A percentile compares a stretch with the other conserved stretches of the same genome.
These are phyloP conservation scores for Boechera retrofracta DNA, from an alignment of 345 rosid species.

Conservation along the genomic window DNA sequence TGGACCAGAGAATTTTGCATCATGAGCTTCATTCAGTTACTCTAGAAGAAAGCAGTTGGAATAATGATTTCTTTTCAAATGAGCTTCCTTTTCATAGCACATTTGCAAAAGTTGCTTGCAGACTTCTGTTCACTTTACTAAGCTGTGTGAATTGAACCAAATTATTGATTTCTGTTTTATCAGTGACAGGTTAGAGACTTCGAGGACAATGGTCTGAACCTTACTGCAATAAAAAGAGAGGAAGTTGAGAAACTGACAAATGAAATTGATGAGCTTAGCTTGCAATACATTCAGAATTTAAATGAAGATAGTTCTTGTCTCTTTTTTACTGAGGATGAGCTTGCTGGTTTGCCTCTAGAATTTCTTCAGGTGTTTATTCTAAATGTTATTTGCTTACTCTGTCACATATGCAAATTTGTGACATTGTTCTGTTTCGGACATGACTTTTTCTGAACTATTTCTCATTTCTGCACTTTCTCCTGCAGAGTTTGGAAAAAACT, in stretches of 20 bases:
- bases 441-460: conserved; percentile 16
- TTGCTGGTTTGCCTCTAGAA: conserved; percentile 76
- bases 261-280: conserved; percentile 77
- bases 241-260: conserved; percentile 74
- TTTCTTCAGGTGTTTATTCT: conserved; percentile 64
- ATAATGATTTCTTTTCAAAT: too few relatives aligned
- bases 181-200: conserved; percentile 98
- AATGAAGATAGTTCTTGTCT: conserved; percentile 72
- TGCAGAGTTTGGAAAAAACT: conserved; percentile 74
- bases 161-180: conserved; percentile 55
- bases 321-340: conserved; percentile 70
- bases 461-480: conserved; percentile 30
- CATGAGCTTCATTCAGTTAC: conserved; percentile 11
- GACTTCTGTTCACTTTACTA: conserved; percentile 9
- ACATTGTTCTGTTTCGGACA: background rate
- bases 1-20: conserved; percentile 1
- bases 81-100: conserved; percentile 8
- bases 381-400: conserved; percentile 23
- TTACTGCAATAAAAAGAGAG: conserved; percentile 73
- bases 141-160: conserved; percentile 37
- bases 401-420: conserved; percentile 16
- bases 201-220: conserved; percentile 88
- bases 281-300: conserved; percentile 70
- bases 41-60: conserved; percentile 6
- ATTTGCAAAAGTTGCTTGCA: conserved; percentile 20